Evolutionary conservation across 2,329 filamentous ascomycete genomes (phyloP).

Genomic region (Fusarium tjaetaba): DNA sequence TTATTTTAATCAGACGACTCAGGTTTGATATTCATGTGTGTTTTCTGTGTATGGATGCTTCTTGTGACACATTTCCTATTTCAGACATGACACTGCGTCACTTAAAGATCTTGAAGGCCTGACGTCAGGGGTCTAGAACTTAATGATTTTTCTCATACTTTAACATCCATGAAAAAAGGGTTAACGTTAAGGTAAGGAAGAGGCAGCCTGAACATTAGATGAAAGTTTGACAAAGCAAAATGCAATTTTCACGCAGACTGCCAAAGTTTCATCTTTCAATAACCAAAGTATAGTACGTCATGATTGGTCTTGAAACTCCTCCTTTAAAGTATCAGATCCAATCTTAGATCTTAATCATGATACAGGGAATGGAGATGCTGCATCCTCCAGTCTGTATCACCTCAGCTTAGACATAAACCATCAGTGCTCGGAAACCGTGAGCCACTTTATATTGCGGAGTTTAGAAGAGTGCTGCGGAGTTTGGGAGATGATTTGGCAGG

Average conservation of each 20-base stretch:
- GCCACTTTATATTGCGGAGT: slow-evolving; percentile 26
- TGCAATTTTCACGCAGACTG: not conserved
- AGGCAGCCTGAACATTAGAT: not conserved
- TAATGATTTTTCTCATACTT: not conserved
- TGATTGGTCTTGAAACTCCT: not conserved
- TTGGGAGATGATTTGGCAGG: not conserved
- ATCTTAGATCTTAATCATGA: not conserved
- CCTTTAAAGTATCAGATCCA: not conserved
- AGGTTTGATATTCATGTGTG: not conserved
- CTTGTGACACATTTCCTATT: slow-evolving; percentile 3
- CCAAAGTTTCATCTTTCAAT: not conserved
- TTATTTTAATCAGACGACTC: slow-evolving; percentile 2
- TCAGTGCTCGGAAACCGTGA: not conserved
- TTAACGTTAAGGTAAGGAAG: not conserved
- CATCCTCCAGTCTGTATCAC: not conserved
- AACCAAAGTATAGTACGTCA: not conserved
- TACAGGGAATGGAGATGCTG: not conserved
- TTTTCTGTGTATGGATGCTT: not conserved
- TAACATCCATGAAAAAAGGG: not conserved
- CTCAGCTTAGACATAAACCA: not conserved
- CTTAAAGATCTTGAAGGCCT: not conserved
- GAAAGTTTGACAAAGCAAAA: not conserved
- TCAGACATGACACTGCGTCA: not conserved
- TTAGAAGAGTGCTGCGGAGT: slow-evolving; percentile 24
- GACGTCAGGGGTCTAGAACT: not conserved